phyloP scores from a whole-genome alignment of 2,329 filamentous ascomycete species.

The Coniochaeta prunicola region DNA sequence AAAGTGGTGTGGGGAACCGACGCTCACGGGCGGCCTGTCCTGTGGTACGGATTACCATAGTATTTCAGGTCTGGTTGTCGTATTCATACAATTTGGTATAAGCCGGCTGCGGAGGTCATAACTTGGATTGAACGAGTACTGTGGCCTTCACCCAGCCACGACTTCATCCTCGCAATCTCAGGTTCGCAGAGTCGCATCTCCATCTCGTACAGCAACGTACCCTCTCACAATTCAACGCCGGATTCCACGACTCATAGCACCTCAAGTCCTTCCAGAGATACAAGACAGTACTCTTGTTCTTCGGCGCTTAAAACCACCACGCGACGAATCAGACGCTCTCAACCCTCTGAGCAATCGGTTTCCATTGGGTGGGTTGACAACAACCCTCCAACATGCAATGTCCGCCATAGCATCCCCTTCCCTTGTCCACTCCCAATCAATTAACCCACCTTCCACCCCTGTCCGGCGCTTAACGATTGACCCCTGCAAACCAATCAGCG shows the following conservation, averaged over 20 bases:
- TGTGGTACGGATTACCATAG: not conserved
- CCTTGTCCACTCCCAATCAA: not conserved
- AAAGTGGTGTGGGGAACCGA: not conserved
- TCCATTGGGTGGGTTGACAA: not conserved
- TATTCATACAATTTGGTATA: too few relatives aligned
- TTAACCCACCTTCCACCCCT: not conserved
- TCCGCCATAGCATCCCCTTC: not conserved
- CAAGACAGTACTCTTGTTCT: not conserved
- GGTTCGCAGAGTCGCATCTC: not conserved
- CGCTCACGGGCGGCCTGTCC: not conserved
- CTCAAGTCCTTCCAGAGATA: not conserved
- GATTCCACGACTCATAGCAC: too few relatives aligned
- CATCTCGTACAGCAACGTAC: not conserved
- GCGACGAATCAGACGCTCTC: not conserved
- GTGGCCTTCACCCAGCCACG: too few relatives aligned
- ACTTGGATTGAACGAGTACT: too few relatives aligned
- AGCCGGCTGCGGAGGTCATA: too few relatives aligned
- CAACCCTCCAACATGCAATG: not conserved
- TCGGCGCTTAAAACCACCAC: not conserved
- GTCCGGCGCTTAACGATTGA: conserved; percentile 1
- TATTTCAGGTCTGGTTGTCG: not conserved
- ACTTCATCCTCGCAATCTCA: too few relatives aligned
- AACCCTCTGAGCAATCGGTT: not conserved
- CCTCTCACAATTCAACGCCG: too few relatives aligned
- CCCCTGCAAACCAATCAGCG: not conserved